Conservation (phyloP, 441 rosid species). For the Syzygium syzygioides region DNA sequence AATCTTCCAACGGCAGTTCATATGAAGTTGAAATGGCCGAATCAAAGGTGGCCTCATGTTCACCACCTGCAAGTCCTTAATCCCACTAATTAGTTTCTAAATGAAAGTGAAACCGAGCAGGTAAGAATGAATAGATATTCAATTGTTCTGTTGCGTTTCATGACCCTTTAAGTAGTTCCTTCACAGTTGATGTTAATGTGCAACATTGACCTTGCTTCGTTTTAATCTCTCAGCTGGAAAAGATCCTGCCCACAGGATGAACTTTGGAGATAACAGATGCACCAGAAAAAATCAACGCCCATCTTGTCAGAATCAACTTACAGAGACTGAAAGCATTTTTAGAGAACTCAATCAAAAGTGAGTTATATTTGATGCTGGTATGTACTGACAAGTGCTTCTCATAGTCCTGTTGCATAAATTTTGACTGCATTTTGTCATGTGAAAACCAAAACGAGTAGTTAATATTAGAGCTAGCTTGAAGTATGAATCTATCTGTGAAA, state of each 20-base stretch:
- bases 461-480: neutral
- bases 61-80: slow-evolving; percentile 35
- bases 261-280: neutral
- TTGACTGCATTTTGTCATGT: neutral
- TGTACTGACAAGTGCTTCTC: neutral
- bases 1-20: slow-evolving; percentile 22
- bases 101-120: neutral
- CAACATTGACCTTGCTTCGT: neutral
- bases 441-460: neutral
- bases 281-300: neutral
- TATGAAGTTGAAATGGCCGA: slow-evolving; percentile 88
- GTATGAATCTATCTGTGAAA: neutral
- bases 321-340: neutral
- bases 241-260: neutral
- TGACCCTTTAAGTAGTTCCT: neutral
- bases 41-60: slow-evolving; percentile 26
- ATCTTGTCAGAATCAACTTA: neutral
- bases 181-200: neutral
- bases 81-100: neutral
- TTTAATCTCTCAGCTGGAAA: neutral
- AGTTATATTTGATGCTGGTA: neutral
- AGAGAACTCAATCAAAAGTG: neutral
- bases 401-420: neutral
- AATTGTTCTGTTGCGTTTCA: neutral
- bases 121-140: neutral